Conservation (phyloP, 495 filamentous ascomycete genomes). For the Podospora bellae-mahoneyi region DNA sequence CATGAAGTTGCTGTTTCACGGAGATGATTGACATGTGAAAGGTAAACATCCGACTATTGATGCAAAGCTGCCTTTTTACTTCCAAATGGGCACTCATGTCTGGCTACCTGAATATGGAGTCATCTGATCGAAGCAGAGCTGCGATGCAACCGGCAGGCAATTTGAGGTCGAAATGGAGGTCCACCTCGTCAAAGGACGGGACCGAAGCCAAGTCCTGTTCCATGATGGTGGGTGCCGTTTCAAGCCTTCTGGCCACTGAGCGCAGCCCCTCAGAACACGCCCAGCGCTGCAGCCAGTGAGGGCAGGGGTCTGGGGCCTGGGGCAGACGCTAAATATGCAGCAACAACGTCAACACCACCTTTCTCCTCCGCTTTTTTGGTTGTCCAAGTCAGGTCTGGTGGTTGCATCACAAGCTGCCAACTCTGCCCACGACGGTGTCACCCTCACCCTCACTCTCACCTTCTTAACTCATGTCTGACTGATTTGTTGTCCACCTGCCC, state of each 20-base stretch:
- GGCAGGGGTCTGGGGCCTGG: conserved; percentile 13
- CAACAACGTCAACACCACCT: conserved; percentile 17
- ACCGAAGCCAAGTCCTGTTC: conserved; percentile 7
- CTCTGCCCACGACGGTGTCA: neutral
- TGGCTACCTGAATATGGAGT: neutral
- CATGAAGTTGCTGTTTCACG: neutral
- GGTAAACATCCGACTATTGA: neutral
- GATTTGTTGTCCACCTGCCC: neutral
- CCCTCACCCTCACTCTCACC: neutral
- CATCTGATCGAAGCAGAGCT: neutral
- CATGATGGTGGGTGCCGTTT: neutral
- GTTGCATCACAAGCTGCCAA: conserved; percentile 17
- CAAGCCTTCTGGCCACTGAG: conserved; percentile 9
- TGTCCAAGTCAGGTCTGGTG: conserved; percentile 10
- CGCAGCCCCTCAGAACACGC: conserved; percentile 7
- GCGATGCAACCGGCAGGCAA: neutral
- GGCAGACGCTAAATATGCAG: conserved; percentile 17
- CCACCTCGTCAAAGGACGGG: neutral
- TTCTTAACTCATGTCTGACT: conserved; percentile 5
- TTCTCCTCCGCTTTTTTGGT: conserved; percentile 10
- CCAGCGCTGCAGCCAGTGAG: conserved; percentile 14
- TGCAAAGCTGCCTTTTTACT: neutral
- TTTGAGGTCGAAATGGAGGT: neutral
- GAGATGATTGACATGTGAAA: neutral
- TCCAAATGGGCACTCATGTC: neutral